These are phyloP conservation scores for Takakia lepidozioides DNA, from an alignment of 225 moss, liverwort and hornwort species.

Conservation along the genomic window DNA sequence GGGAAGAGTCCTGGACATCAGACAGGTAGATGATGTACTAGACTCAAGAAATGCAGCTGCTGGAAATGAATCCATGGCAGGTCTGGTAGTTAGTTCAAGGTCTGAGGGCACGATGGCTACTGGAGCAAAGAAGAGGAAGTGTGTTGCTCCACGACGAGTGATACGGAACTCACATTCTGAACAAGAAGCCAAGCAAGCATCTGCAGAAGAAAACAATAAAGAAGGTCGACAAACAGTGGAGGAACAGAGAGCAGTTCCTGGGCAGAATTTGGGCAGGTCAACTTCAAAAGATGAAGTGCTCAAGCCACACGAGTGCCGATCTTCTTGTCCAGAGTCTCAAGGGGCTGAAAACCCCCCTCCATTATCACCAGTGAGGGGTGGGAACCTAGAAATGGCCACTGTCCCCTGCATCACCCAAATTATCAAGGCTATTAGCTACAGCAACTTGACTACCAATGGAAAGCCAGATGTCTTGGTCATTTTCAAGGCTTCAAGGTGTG, in stretches of 20 bases:
- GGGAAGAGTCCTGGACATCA: not conserved
- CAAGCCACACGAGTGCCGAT: slow-evolving; percentile 19
- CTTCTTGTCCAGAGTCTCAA: slow-evolving; percentile 30
- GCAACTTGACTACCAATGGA: slow-evolving; percentile 14
- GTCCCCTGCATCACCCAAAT: slow-evolving; percentile 32
- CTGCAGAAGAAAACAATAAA: slow-evolving; percentile 4
- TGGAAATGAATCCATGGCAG: slow-evolving; percentile 13
- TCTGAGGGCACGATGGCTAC: slow-evolving; percentile 21
- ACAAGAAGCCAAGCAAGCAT: not conserved
- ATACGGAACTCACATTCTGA: slow-evolving; percentile 21
- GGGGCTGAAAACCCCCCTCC: slow-evolving; percentile 27
- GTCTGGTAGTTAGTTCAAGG: slow-evolving; percentile 9
- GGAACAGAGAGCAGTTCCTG: slow-evolving; percentile 14
- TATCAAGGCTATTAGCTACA: slow-evolving; percentile 41
- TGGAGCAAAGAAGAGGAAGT: slow-evolving; percentile 41
- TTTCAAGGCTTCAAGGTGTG: slow-evolving; percentile 38
- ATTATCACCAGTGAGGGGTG: slow-evolving; percentile 25
- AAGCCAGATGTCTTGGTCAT: slow-evolving; percentile 40
- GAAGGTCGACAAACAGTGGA: slow-evolving; percentile 2
- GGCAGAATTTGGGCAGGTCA: slow-evolving; percentile 11
- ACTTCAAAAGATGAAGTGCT: slow-evolving; percentile 18
- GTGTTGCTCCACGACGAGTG: slow-evolving; percentile 38
- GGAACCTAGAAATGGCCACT: slow-evolving; percentile 7
- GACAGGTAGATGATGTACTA: not conserved
- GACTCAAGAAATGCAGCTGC: too few relatives aligned